Evolutionary conservation across 345 rosid species (phyloP).

Genomic region (Bruguiera parviflora): DNA sequence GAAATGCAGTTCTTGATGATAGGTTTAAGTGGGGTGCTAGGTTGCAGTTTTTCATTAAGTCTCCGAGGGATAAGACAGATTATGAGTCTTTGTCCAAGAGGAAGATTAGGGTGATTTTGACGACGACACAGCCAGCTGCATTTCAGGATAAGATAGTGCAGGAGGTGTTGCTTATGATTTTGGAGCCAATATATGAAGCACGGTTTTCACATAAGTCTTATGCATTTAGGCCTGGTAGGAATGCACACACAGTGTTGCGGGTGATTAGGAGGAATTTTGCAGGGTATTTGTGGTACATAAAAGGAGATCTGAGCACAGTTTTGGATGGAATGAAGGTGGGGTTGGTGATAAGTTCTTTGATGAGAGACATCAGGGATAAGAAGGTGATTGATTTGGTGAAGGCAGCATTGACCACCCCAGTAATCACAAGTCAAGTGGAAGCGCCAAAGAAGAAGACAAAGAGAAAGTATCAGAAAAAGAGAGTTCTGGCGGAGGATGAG

Average conservation of each 20-base stretch:
- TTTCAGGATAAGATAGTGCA: conserved; percentile 97
- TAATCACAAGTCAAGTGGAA: conserved; percentile 53
- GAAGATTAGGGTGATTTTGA: conserved; percentile 84
- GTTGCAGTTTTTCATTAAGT: conserved; percentile 75
- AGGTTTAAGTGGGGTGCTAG: conserved; percentile 97
- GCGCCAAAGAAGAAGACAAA: conserved; percentile 64
- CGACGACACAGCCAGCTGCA: conserved; percentile 79
- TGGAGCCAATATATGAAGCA: conserved; percentile 85
- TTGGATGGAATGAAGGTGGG: conserved; percentile 94
- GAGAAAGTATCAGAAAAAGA: conserved; percentile 90
- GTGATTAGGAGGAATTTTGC: conserved; percentile 89
- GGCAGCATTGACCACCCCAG: conserved; percentile 75
- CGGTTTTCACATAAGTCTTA: conserved; percentile 82
- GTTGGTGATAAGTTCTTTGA: conserved; percentile 69
- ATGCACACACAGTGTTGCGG: conserved; percentile 76
- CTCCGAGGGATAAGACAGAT: conserved; percentile 83
- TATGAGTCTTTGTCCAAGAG: conserved; percentile 84
- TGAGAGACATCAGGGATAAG: conserved; percentile 96
- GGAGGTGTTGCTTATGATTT: conserved; percentile 77
- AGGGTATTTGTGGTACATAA: conserved; percentile 86
- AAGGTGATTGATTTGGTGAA: conserved; percentile 85
- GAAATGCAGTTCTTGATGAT: conserved; percentile 91
- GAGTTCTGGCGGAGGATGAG: conserved; percentile 92
- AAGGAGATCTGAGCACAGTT: conserved; percentile 86
- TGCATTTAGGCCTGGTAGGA: conserved; percentile 92